These are phyloP conservation scores for Hibiscus trionum DNA, from an alignment of 345 rosid species.

Conservation along the genomic window DNA sequence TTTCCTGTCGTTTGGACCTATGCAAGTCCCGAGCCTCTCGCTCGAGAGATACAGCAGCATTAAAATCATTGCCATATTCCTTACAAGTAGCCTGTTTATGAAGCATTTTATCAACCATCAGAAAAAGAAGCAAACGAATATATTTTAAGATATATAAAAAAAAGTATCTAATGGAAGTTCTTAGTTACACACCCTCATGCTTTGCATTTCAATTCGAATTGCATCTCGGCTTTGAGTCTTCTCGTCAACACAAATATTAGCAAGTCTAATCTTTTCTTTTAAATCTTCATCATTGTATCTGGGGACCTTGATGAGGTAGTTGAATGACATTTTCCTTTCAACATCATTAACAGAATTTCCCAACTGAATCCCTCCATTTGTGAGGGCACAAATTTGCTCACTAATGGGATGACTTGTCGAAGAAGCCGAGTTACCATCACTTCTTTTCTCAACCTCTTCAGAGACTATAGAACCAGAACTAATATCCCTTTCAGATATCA, in stretches of 20 bases:
- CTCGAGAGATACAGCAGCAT: conserved; percentile 46
- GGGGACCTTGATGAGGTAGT: conserved; percentile 55
- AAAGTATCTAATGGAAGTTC: background rate
- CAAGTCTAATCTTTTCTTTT: conserved; percentile 43
- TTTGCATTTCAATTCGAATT: conserved; percentile 43
- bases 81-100: conserved; percentile 29
- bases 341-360: conserved; percentile 12
- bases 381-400: background rate
- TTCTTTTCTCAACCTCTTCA: background rate
- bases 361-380: conserved; percentile 14
- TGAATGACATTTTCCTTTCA: conserved; percentile 35
- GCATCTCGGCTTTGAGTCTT: conserved; percentile 59
- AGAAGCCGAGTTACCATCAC: background rate
- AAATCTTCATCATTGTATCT: conserved; percentile 47
- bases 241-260: conserved; percentile 48
- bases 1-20: conserved; percentile 54
- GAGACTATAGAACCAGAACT: background rate
- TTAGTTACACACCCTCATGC: conserved; percentile 35
- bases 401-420: conserved; percentile 5
- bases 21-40: conserved; percentile 44
- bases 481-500: background rate
- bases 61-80: conserved; percentile 22
- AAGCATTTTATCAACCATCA: conserved; percentile 15
- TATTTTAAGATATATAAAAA: background rate
- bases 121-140: background rate